phyloP scores from a whole-genome alignment of 441 rosid genomes.

The Breynia disticha region DNA sequence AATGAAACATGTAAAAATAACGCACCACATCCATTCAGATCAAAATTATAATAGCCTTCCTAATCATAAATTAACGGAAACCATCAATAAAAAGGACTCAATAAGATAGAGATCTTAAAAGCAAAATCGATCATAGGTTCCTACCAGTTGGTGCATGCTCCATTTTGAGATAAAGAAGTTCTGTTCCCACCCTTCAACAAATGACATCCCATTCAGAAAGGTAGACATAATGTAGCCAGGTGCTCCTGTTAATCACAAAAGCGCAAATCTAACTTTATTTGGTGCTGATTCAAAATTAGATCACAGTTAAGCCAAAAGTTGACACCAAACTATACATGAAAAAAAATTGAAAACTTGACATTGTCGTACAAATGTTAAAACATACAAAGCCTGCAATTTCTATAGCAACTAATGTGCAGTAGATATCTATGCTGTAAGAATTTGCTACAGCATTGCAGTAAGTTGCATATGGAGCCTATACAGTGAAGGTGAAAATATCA shows the following conservation, averaged over 20 bases:
- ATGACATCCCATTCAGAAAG: constrained; percentile 86
- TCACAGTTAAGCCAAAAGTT: neutral
- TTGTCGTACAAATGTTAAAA: neutral
- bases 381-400: too few species aligned
- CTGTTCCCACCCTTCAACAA: constrained; percentile 98
- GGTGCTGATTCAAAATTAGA: neutral
- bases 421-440: too few species aligned
- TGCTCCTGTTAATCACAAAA: constrained; percentile 59
- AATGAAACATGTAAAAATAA: neutral
- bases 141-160: constrained; percentile 98
- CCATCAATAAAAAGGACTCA: constrained; percentile 2
- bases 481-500: constrained; percentile 9
- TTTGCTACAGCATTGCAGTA: too few species aligned
- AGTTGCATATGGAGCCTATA: too few species aligned
- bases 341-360: neutral
- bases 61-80: neutral
- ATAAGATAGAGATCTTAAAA: constrained; percentile 9
- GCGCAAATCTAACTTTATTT: constrained; percentile 1
- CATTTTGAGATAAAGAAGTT: constrained; percentile 93
- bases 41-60: too few species aligned
- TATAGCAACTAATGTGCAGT: too few species aligned
- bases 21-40: too few species aligned
- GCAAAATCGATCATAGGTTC: constrained; percentile 8
- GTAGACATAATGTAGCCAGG: constrained; percentile 81
- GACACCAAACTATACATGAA: neutral